These are phyloP conservation scores for Fusarium penzigii DNA, from an alignment of 2,329 filamentous ascomycete species.

Conservation along the genomic window DNA sequence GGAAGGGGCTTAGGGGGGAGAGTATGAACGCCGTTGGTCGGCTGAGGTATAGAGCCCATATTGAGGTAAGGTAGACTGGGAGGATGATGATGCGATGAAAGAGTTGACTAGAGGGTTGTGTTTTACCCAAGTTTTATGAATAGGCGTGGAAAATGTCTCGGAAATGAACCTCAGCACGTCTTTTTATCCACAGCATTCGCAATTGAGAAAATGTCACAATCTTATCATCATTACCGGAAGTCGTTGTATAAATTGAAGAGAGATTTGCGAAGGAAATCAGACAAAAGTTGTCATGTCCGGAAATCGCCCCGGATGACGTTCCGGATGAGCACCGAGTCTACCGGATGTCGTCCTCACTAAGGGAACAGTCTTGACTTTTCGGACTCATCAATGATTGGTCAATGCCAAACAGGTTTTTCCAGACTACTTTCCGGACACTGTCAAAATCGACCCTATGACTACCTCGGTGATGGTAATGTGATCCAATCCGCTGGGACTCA, in stretches of 20 bases:
- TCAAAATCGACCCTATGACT: no score
- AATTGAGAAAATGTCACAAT: neutral
- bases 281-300: neutral
- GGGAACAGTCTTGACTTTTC: neutral
- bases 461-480: neutral
- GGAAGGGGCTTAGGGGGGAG: conserved; percentile 25
- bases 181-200: neutral
- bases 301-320: neutral
- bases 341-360: neutral
- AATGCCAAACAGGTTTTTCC: neutral
- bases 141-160: no score
- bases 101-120: no score
- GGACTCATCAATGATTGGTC: neutral
- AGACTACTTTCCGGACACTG: no score
- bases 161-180: neutral
- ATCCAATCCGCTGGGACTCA: neutral
- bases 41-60: no score
- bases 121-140: no score
- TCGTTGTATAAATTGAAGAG: no score
- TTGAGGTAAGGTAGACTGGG: no score
- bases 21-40: no score
- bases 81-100: no score
- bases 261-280: neutral
- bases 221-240: no score
- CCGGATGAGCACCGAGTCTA: neutral